phyloP scores from a whole-genome alignment of 1,284 basidiomycete species.

The Flammula alnicola region DNA sequence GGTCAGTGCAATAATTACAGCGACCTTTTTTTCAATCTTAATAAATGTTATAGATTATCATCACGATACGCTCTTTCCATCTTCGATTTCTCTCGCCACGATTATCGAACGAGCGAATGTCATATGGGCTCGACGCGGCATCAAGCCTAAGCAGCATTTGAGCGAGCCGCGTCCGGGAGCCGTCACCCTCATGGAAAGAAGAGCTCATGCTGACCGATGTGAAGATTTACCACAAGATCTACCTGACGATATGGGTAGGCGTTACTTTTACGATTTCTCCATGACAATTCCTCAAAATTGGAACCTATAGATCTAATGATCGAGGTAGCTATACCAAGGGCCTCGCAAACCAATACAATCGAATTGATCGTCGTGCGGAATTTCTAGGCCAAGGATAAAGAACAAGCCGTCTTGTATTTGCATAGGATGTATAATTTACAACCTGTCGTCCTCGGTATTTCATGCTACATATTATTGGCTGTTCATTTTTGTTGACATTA shows the following conservation, averaged over 20 bases:
- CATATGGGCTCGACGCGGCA: conserved; percentile 78
- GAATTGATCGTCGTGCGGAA: background rate
- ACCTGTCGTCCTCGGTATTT: conserved; percentile 63
- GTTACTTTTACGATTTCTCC: conserved; percentile 3
- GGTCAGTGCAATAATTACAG: conserved; percentile 38
- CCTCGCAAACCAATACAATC: conserved; percentile 1
- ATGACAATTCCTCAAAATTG: background rate
- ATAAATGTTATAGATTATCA: conserved; percentile 63
- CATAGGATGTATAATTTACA: conserved; percentile 79
- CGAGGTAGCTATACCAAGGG: conserved; percentile 52
- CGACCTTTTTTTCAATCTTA: background rate
- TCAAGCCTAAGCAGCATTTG: conserved; percentile 88
- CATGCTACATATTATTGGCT: background rate
- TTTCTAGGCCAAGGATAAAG: conserved; percentile 80
- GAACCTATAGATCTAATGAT: conserved; percentile 80
- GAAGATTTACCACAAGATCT: conserved; percentile 66
- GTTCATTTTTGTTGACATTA: background rate
- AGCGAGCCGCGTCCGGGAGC: conserved; percentile 82
- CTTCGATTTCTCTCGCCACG: conserved; percentile 52
- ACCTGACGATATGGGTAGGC: conserved; percentile 69
- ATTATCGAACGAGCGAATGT: conserved; percentile 76
- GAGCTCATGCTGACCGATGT: conserved; percentile 87
- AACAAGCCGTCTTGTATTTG: conserved; percentile 89
- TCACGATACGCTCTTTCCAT: conserved; percentile 77
- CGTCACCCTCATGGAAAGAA: conserved; percentile 76